A percentile compares a stretch with the other conserved stretches of the same genome.
These are phyloP conservation scores for Pythium folliculosum DNA, from an alignment of 352 stramenopile genomes.

Conservation along the genomic window DNA sequence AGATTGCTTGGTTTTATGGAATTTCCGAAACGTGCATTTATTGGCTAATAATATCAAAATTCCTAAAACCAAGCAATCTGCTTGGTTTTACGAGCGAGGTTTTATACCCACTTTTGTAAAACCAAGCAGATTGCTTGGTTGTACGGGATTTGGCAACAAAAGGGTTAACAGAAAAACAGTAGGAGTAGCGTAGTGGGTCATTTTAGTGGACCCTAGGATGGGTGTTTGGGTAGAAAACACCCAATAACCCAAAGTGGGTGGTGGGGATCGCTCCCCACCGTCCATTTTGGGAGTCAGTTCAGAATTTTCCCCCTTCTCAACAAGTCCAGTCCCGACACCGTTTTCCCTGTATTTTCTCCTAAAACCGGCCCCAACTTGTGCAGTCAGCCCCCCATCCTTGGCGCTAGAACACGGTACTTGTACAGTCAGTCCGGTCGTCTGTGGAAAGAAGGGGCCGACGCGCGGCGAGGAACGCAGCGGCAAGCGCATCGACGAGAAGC, in stretches of 20 bases:
- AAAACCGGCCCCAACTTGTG: constrained; percentile 1
- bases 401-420: background rate
- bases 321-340: background rate
- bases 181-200: background rate
- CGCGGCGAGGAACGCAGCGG: too few relatives aligned
- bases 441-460: too few relatives aligned
- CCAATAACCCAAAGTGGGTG: constrained; percentile 1
- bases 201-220: background rate
- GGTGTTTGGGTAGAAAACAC: constrained; percentile 1
- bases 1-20: too few relatives aligned
- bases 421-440: background rate
- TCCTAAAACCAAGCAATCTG: too few relatives aligned
- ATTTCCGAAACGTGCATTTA: too few relatives aligned
- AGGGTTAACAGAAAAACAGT: background rate
- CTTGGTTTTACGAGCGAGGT: too few relatives aligned
- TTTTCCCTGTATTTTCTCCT: background rate
- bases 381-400: background rate
- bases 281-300: background rate
- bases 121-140: too few relatives aligned
- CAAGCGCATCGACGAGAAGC: too few relatives aligned
- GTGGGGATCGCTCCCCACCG: background rate
- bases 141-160: too few relatives aligned
- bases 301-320: background rate
- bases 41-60: too few relatives aligned
- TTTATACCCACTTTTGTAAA: too few relatives aligned